Percentiles rank a stretch among this genome's conserved stretches.
These are phyloP conservation scores for Diaporthe australafricana DNA, from an alignment of 2,329 filamentous ascomycete species.

Conservation along the genomic window DNA sequence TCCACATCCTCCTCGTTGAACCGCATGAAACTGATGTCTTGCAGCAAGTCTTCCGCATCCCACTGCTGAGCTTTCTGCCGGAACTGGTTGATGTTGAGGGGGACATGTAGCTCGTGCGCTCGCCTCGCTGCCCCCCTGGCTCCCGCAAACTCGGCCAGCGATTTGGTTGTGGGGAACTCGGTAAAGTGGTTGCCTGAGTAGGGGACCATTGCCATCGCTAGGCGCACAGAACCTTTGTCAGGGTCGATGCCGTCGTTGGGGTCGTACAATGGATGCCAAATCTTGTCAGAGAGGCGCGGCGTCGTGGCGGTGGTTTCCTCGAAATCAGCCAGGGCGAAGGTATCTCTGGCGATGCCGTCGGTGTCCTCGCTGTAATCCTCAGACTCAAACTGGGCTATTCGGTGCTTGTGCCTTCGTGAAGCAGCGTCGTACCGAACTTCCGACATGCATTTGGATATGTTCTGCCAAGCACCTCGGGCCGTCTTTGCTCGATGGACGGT, in stretches of 20 bases:
- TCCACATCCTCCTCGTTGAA: constrained; percentile 62
- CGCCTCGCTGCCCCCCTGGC: background rate
- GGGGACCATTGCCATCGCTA: constrained; percentile 34
- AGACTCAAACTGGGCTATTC: background rate
- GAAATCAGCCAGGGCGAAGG: background rate
- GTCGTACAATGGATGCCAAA: background rate
- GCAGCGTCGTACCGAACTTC: constrained; percentile 31
- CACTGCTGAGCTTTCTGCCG: constrained; percentile 16
- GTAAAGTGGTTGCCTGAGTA: constrained; percentile 19
- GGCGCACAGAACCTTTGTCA: background rate
- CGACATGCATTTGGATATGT: constrained; percentile 32
- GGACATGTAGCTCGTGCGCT: constrained; percentile 8
- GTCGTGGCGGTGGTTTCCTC: background rate
- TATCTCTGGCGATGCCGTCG: background rate
- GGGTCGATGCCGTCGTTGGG: background rate
- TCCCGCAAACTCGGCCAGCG: constrained; percentile 7
- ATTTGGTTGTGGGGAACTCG: background rate
- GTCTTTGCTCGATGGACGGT: constrained; percentile 21
- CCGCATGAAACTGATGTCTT: constrained; percentile 53
- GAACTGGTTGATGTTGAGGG: constrained; percentile 19
- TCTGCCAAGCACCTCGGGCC: constrained; percentile 29
- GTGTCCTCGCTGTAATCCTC: background rate
- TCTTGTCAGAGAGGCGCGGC: background rate
- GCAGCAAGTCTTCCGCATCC: constrained; percentile 17
- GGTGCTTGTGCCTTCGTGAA: constrained; percentile 5